A percentile compares a stretch with the other conserved stretches of the same genome.
These are phyloP conservation scores for Trametes cinnabarina DNA, from an alignment of 768 basidiomycete species.

Conservation along the genomic window DNA sequence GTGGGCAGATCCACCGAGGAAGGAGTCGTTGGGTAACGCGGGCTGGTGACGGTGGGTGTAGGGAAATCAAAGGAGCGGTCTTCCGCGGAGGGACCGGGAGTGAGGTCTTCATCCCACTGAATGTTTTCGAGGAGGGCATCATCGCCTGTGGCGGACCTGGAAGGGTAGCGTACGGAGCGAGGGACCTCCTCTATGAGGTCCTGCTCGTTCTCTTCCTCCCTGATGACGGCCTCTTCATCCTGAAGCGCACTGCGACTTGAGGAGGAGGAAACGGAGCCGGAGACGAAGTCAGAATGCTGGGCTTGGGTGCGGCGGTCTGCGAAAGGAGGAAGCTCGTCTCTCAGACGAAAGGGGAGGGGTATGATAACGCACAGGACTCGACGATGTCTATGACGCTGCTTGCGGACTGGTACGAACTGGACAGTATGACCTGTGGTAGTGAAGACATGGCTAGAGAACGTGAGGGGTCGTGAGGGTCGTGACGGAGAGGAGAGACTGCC, in stretches of 20 bases:
- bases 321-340: slow-evolving; percentile 5
- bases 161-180: slow-evolving; percentile 8
- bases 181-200: slow-evolving; percentile 8
- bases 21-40: not conserved
- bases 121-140: slow-evolving; percentile 24
- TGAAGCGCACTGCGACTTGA: slow-evolving; percentile 25
- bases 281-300: slow-evolving; percentile 58
- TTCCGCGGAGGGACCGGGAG: slow-evolving; percentile 17
- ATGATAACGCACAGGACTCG: slow-evolving; percentile 20
- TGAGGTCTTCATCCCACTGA: slow-evolving; percentile 30
- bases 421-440: slow-evolving; percentile 26
- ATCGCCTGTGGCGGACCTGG: slow-evolving; percentile 11
- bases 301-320: slow-evolving; percentile 70
- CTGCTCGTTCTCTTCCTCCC: slow-evolving; percentile 17
- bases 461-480: slow-evolving; percentile 9
- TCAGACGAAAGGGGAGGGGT: not conserved
- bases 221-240: slow-evolving; percentile 21
- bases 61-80: slow-evolving; percentile 12
- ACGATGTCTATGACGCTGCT: slow-evolving; percentile 22
- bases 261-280: slow-evolving; percentile 44
- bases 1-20: slow-evolving; percentile 3
- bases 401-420: slow-evolving; percentile 21
- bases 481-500: not conserved
- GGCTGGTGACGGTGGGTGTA: not conserved
- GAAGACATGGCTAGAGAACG: slow-evolving; percentile 42